Evolutionary conservation across 768 basidiomycete genomes (phyloP).

Genomic region (Hericium rajendrae): DNA sequence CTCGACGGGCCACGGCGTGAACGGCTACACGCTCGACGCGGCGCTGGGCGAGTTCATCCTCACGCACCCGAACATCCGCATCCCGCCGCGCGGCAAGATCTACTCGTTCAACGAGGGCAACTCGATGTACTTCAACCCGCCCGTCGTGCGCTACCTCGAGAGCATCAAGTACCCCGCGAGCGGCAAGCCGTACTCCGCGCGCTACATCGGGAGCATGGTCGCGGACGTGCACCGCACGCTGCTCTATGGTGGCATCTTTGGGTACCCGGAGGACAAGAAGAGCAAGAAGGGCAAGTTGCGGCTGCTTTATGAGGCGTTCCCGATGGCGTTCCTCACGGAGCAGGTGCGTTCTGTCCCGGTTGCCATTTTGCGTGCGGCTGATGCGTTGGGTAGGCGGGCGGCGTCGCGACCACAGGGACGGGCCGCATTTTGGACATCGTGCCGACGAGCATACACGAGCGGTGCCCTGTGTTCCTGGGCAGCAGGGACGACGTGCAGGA

Average conservation of each 20-base stretch:
- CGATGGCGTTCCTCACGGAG: slow-evolving; percentile 92
- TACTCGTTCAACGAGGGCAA: slow-evolving; percentile 99
- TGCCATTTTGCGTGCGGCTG: background rate
- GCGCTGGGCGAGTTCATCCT: slow-evolving; percentile 96
- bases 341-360: slow-evolving; percentile 42
- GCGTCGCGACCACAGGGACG: slow-evolving; percentile 93
- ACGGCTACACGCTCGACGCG: slow-evolving; percentile 96
- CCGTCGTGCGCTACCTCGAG: slow-evolving; percentile 72
- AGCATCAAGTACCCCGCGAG: slow-evolving; percentile 86
- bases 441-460: slow-evolving; percentile 81
- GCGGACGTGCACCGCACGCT: slow-evolving; percentile 96
- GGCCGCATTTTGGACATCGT: slow-evolving; percentile 86
- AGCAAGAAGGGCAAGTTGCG: slow-evolving; percentile 92
- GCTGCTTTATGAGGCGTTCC: slow-evolving; percentile 94
- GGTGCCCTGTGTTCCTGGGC: slow-evolving; percentile 89
- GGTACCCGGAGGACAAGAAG: slow-evolving; percentile 97
- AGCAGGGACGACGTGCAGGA: slow-evolving; percentile 90
- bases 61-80: slow-evolving; percentile 94
- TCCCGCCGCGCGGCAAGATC: slow-evolving; percentile 93
- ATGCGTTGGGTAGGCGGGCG: slow-evolving; percentile 64
- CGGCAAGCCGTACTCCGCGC: slow-evolving; percentile 80
- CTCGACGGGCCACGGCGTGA: slow-evolving; percentile 90
- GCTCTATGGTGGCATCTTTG: slow-evolving; percentile 97
- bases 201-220: slow-evolving; percentile 98
- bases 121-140: slow-evolving; percentile 84